These are phyloP conservation scores for Myxozyma sirexii DNA, from an alignment of 805 yeast genomes.

Conservation along the genomic window DNA sequence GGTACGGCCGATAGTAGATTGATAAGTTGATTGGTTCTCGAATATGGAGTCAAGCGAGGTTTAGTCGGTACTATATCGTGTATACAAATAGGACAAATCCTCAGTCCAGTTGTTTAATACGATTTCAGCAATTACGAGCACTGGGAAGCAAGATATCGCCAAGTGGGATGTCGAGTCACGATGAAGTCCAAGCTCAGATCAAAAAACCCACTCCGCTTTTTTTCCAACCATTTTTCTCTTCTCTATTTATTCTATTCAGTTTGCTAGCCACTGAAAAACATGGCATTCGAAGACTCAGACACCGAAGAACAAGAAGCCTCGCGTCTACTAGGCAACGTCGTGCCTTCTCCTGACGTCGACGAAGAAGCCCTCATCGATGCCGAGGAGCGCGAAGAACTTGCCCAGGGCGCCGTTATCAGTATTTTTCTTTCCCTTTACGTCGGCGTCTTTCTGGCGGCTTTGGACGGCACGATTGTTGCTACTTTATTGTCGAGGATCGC, in stretches of 20 bases:
- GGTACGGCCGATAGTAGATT: no score
- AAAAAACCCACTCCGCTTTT: no score
- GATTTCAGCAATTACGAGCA: no score
- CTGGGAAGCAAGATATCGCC: no score
- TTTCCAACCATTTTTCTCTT: no score
- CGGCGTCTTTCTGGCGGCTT: slow-evolving; percentile 53
- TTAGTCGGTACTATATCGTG: no score
- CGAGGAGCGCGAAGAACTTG: slow-evolving; percentile 15
- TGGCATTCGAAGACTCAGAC: not conserved
- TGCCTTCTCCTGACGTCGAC: not conserved
- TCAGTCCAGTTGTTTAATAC: no score
- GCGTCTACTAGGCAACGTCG: slow-evolving; percentile 6
- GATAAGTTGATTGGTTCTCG: no score
- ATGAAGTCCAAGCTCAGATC: not conserved
- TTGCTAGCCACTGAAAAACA: not conserved
- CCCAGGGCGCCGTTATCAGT: slow-evolving; percentile 9
- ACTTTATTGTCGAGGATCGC: slow-evolving; percentile 60
- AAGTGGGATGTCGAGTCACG: no score
- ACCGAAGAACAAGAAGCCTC: slow-evolving; percentile 9
- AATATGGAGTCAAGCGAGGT: no score
- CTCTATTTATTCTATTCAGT: not conserved
- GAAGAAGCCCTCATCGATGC: slow-evolving; percentile 26
- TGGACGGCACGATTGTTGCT: slow-evolving; percentile 60
- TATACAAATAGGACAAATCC: no score
- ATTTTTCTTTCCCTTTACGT: slow-evolving; percentile 36